Evolutionary conservation across 805 yeast genomes (phyloP), one percentile per base, ranked within the genome.

Genomic region (Sugiyamaella americana): DNA sequence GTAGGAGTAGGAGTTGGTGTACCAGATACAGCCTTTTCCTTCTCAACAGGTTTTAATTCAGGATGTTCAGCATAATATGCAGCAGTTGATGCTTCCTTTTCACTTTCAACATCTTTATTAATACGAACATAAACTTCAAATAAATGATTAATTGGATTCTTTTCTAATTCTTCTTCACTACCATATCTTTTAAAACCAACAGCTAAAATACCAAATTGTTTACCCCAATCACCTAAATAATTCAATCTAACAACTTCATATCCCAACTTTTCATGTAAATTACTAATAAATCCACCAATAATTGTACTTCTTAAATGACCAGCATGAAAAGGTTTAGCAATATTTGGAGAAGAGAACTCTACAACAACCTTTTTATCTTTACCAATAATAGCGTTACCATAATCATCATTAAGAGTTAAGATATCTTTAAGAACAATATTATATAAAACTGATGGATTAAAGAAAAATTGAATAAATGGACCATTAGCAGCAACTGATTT

Each of bases 311-410:
- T 83, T 67, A 93, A 78, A 67, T 93, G 99, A 50, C 99, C 99
- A 46, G 99, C 99, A 64, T 93, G 99, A 84, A 93, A 93, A 10
- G 99, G 99, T 70, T 93, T 93, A 55, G 99, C 99, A 61, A 93
- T 91, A 68, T 93, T 93, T 54, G 99, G 99, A 30, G 98, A 89
- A 2, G 96, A 87, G 61, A 93, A 93, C 67, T 93, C 99, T 58
- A 93, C 75, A 39, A 88, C 59, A 16, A 84, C 74, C 52, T 73
- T 82, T 69, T 87, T 84, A 53, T 79, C 80, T 36, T 68, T 67
- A 48, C 93, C 96, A 46, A 85, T 58, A 41, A 88, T 86, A 57
- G 82, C 71, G 40, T 79, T 68, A 55, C 98, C 98, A 65, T 78
- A 93, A 35, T 73, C 68, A 3, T 62, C 60, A 47, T 72, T 73